Percentiles rank a stretch among this genome's conserved stretches.
These are phyloP conservation scores for Nicotiana paniculata DNA, from an alignment of 257 asterid species.

Conservation along the genomic window DNA sequence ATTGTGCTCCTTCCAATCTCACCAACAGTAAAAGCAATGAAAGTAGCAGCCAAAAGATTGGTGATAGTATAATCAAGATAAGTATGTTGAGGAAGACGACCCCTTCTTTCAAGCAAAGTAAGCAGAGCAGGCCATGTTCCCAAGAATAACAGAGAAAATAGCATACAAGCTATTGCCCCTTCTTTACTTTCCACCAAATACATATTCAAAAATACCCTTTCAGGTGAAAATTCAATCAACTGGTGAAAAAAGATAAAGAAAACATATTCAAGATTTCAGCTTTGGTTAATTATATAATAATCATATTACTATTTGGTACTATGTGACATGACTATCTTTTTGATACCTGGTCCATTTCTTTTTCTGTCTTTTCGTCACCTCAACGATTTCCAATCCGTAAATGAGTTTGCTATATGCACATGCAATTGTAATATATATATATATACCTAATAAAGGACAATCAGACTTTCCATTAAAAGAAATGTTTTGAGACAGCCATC, in stretches of 20 bases:
- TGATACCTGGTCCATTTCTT: neutral
- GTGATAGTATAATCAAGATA: conserved; percentile 89
- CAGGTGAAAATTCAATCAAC: conserved; percentile 17
- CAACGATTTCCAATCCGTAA: neutral
- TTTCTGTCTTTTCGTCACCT: neutral
- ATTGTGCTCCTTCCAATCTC: conserved; percentile 53
- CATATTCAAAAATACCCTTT: conserved; percentile 41
- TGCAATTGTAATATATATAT: neutral
- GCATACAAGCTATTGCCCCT: conserved; percentile 91
- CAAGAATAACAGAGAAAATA: conserved; percentile 53
- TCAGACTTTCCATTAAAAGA: neutral
- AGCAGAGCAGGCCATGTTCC: conserved; percentile 98
- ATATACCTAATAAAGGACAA: neutral
- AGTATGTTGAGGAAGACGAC: conserved; percentile 95
- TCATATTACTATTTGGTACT: neutral
- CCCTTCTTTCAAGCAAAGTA: conserved; percentile 77
- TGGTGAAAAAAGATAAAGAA: conserved; percentile 2
- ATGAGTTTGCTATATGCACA: neutral
- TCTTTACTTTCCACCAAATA: conserved; percentile 86
- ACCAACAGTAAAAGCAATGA: conserved; percentile 85
- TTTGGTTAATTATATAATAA: neutral
- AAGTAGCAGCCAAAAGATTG: conserved; percentile 70
- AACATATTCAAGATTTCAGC: neutral
- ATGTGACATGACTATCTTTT: neutral
- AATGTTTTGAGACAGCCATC: neutral